phyloP scores from a whole-genome alignment of 345 rosid genomes.

The Lumnitzera littorea region DNA sequence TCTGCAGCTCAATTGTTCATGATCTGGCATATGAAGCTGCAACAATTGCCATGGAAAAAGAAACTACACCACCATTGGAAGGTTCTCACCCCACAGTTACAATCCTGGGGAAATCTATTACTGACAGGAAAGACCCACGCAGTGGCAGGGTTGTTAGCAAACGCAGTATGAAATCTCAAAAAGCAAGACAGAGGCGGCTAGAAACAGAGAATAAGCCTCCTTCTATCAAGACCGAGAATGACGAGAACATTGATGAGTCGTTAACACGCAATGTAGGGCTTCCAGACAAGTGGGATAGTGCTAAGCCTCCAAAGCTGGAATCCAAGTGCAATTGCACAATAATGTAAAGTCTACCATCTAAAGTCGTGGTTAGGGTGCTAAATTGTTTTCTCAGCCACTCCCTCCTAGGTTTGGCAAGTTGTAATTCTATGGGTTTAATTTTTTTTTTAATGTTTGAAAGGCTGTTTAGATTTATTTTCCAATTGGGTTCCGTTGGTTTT shows the following conservation, averaged over 20 bases:
- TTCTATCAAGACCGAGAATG: constrained; percentile 49
- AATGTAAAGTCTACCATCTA: constrained; percentile 43
- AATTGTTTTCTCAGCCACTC: no score
- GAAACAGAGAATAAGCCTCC: constrained; percentile 44
- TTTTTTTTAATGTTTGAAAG: constrained; percentile 25
- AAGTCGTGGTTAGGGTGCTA: no score
- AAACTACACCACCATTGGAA: constrained; percentile 38
- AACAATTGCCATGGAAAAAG: constrained; percentile 65
- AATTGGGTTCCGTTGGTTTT: constrained; percentile 27
- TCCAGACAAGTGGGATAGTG: constrained; percentile 48
- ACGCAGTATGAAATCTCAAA: constrained; percentile 42
- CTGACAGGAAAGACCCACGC: constrained; percentile 39
- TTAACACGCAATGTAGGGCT: constrained; percentile 50
- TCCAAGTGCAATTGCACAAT: constrained; percentile 96
- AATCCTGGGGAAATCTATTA: constrained; percentile 53
- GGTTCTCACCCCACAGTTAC: constrained; percentile 64
- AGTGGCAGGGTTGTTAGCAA: constrained; percentile 40
- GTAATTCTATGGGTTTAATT: neutral
- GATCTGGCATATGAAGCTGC: constrained; percentile 84
- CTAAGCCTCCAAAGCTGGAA: constrained; percentile 83
- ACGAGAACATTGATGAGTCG: constrained; percentile 67
- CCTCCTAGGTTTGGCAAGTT: neutral
- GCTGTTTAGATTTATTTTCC: constrained; percentile 27
- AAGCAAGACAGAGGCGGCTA: constrained; percentile 43
- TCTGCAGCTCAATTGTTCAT: constrained; percentile 93